Conservation (phyloP, 805 yeast species). For the Kazachstania bromeliacearum region DNA sequence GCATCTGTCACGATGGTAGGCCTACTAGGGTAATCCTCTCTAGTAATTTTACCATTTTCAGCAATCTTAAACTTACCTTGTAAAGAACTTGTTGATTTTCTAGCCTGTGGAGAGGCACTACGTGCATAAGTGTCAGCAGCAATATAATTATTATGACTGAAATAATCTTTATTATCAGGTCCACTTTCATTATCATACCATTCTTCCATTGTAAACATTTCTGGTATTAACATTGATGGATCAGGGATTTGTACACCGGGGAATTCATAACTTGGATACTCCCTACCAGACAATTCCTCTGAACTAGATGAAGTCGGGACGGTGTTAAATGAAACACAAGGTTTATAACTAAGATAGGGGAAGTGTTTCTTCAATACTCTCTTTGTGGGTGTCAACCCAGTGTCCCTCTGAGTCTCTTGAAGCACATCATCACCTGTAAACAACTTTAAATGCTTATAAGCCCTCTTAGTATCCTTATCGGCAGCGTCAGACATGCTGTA, state of each 20-base stretch:
- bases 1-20: constrained; percentile 26
- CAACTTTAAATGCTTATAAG: constrained; percentile 1
- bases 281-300: constrained; percentile 10
- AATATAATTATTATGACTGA: constrained; percentile 11
- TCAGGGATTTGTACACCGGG: constrained; percentile 19
- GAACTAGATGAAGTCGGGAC: constrained; percentile 20
- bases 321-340: constrained; percentile 29
- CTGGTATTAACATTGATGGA: constrained; percentile 6
- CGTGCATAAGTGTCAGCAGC: too few species aligned
- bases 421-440: constrained; percentile 1
- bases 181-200: constrained; percentile 27
- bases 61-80: constrained; percentile 19
- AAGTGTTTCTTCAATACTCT: not conserved
- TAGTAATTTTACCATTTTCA: constrained; percentile 25
- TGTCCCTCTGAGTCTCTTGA: not conserved
- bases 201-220: constrained; percentile 28
- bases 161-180: constrained; percentile 10
- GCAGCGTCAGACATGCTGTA: too few species aligned
- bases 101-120: not conserved
- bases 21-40: constrained; percentile 30
- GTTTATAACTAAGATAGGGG: constrained; percentile 10
- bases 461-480: too few species aligned
- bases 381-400: not conserved
- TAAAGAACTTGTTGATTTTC: constrained; percentile 4
- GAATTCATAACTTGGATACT: constrained; percentile 12